phyloP scores from a whole-genome alignment of 2,329 filamentous ascomycete genomes.

The Dactylonectria macrodidyma region DNA sequence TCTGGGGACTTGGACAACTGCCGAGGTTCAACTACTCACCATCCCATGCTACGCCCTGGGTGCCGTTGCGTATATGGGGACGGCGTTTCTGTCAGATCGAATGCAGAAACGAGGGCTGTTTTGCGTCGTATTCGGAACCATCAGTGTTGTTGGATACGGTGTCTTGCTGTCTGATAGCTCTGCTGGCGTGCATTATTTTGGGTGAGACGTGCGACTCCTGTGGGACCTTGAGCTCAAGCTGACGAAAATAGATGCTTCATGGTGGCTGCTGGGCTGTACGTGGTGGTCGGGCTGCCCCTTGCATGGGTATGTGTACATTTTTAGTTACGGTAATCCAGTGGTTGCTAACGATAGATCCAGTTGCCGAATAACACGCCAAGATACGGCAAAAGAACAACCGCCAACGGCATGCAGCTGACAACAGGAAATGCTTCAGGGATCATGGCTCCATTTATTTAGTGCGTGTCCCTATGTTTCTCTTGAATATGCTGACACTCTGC shows the following conservation, averaged over 20 bases:
- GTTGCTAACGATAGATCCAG: slow-evolving; percentile 35
- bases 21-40: slow-evolving; percentile 81
- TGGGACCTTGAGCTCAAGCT: no score
- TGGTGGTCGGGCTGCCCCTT: slow-evolving; percentile 67
- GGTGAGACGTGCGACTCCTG: slow-evolving; percentile 56
- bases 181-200: slow-evolving; percentile 79
- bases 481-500: neutral
- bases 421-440: neutral
- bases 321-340: neutral
- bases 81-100: slow-evolving; percentile 77
- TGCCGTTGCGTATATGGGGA: slow-evolving; percentile 76
- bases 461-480: neutral
- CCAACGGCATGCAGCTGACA: neutral
- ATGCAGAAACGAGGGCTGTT: slow-evolving; percentile 76
- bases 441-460: neutral
- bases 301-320: slow-evolving; percentile 59
- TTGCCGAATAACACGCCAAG: slow-evolving; percentile 79
- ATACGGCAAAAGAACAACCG: slow-evolving; percentile 64
- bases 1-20: slow-evolving; percentile 73
- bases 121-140: slow-evolving; percentile 70
- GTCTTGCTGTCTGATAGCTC: slow-evolving; percentile 73
- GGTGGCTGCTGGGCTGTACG: slow-evolving; percentile 79
- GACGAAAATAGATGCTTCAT: slow-evolving; percentile 62
- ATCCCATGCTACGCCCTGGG: slow-evolving; percentile 85
- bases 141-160: slow-evolving; percentile 78